These are phyloP conservation scores for Nigrospora oryzae DNA, from an alignment of 2,329 filamentous ascomycete genomes.

Conservation along the genomic window DNA sequence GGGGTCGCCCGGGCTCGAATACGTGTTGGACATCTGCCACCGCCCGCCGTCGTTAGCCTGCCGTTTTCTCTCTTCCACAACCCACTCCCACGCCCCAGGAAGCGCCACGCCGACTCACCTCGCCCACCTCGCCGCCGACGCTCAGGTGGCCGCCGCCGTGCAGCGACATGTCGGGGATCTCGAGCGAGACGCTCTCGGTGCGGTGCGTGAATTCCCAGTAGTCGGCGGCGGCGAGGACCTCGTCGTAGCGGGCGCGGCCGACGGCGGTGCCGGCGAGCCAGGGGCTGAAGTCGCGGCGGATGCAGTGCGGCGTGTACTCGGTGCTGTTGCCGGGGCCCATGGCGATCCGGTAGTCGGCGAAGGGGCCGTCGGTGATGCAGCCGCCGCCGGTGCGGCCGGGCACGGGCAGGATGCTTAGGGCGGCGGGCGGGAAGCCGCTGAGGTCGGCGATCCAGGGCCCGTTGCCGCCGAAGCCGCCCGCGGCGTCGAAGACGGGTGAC, in stretches of 20 bases:
- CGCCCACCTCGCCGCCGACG: conserved; percentile 20
- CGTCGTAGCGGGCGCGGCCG: conserved; percentile 4
- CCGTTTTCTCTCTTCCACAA: conserved; percentile 1
- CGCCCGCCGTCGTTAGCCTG: too few relatives aligned
- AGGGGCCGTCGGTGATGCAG: conserved; percentile 19
- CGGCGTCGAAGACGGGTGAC: conserved; percentile 17
- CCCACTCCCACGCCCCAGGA: too few relatives aligned
- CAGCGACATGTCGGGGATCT: conserved; percentile 10
- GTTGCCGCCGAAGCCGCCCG: conserved; percentile 16
- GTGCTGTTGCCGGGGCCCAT: conserved; percentile 17
- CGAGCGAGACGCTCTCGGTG: conserved; percentile 12
- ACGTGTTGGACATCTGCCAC: conserved; percentile 16
- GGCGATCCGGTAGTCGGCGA: conserved; percentile 16
- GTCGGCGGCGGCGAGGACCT: conserved; percentile 9
- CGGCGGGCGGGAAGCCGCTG: conserved; percentile 3
- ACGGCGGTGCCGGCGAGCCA: conserved; percentile 8
- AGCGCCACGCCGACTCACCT: conserved; percentile 6
- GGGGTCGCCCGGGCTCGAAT: conserved; percentile 17
- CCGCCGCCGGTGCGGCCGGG: conserved; percentile 18
- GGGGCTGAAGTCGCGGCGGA: conserved; percentile 21
- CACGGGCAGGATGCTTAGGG: conserved; percentile 4
- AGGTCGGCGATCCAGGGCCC: conserved; percentile 13
- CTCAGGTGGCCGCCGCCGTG: conserved; percentile 17
- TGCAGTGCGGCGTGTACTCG: conserved; percentile 20
- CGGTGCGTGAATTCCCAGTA: conserved; percentile 19